These are phyloP conservation scores for Elsinoe australis DNA, from an alignment of 2,329 filamentous ascomycete genomes.

Conservation along the genomic window DNA sequence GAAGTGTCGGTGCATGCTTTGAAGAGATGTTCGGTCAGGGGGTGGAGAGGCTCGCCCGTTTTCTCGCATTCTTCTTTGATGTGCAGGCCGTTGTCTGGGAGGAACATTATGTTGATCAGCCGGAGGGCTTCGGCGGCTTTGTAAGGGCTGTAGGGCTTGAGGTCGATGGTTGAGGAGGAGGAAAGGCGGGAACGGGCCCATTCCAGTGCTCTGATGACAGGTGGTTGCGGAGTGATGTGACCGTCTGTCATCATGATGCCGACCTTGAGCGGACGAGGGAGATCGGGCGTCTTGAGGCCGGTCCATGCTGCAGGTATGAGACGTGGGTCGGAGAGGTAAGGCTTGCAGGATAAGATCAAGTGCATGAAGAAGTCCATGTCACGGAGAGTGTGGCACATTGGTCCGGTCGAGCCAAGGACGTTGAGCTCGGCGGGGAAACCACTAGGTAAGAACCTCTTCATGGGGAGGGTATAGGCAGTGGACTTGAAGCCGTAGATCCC, in stretches of 20 bases:
- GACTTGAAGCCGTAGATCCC: conserved; percentile 38
- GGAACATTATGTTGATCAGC: conserved; percentile 46
- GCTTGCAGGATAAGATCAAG: not conserved
- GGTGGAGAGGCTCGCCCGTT: conserved; percentile 51
- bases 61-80: conserved; percentile 44
- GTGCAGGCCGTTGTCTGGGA: conserved; percentile 51
- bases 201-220: conserved; percentile 51
- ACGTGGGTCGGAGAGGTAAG: not conserved
- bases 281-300: not conserved
- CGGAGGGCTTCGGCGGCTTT: conserved; percentile 45
- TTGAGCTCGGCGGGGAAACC: conserved; percentile 22
- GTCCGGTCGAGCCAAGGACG: conserved; percentile 19
- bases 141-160: conserved; percentile 46
- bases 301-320: not conserved
- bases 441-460: conserved; percentile 19
- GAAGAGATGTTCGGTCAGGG: conserved; percentile 52
- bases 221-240: conserved; percentile 58
- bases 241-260: conserved; percentile 60
- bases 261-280: conserved; percentile 39
- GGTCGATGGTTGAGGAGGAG: conserved; percentile 41
- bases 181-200: conserved; percentile 39
- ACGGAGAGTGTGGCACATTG: not conserved
- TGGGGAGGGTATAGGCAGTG: conserved; percentile 18
- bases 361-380: not conserved
- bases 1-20: conserved; percentile 47